Percentiles rank a stretch among this genome's conserved stretches.
Evolutionary conservation across 495 filamentous ascomycete genomes (phyloP).

Genomic region (Aspergillus cristatus): DNA sequence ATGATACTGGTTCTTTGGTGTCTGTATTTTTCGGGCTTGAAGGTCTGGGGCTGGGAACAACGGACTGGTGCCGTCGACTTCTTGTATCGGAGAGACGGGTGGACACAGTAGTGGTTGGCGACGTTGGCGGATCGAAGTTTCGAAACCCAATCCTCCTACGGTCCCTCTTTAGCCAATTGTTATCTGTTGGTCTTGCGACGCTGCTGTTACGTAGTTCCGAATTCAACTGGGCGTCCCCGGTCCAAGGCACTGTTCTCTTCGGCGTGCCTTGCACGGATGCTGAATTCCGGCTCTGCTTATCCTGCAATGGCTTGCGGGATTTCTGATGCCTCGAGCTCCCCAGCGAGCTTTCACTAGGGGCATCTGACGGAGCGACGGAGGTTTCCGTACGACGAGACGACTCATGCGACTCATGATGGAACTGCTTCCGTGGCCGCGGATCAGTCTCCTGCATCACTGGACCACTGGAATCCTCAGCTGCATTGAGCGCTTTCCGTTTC

Average conservation of each 20-base stretch:
- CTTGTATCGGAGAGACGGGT: conserved; percentile 12
- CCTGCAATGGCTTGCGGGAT: background rate
- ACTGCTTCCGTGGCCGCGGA: conserved; percentile 9
- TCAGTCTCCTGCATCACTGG: conserved; percentile 16
- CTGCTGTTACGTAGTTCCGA: background rate
- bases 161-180: conserved; percentile 33
- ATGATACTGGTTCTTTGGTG: no score
- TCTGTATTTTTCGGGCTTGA: no score
- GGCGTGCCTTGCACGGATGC: conserved; percentile 1
- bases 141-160: conserved; percentile 21
- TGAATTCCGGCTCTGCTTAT: background rate
- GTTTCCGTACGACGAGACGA: background rate
- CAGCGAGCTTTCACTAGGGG: background rate
- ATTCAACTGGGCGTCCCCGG: background rate
- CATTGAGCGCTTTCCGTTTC: conserved; percentile 9
- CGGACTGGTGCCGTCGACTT: conserved; percentile 2
- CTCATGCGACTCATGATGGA: conserved; percentile 6
- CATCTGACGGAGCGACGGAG: background rate
- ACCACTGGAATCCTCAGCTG: background rate
- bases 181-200: conserved; percentile 6
- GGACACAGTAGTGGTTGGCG: conserved; percentile 23
- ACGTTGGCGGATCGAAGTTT: conserved; percentile 32
- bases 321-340: no score
- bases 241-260: background rate
- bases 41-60: background rate